Evolutionary conservation across 306 rosid genomes (phyloP), one percentile per base, ranked within the genome.

Genomic region (Crotalaria pallida): DNA sequence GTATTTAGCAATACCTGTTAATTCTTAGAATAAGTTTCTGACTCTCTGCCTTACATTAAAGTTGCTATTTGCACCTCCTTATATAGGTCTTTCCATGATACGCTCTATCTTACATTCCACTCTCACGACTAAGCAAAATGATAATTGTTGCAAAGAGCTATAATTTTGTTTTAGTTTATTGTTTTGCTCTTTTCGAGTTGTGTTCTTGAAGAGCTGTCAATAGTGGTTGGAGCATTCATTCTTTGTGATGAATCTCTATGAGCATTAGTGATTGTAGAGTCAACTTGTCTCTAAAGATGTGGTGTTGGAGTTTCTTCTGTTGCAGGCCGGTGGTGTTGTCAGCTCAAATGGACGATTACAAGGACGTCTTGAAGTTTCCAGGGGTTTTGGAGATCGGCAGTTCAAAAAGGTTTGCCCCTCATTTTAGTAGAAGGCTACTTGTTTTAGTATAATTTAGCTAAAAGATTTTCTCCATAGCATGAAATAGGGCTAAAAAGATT

Each of bases 341-440:
- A 69, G 95, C 77, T 80, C 96, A 67, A 90, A 92, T 81, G 98
- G 96, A 58, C 88, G 92, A 74, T 52, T 89, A 29, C 96, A 89
- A 78, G 98, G 95, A 10, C 95, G 95, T 10, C 92, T 92, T 31
- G 96, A 92, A 83, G 90, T 92, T 75, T 92, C 96, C 74, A 86
- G 98, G 71, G 92, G 92, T 59, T 80, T 89, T 41, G 98, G 98
- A 62, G 98, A 92, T 72, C 90, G 92, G 18, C 96, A 89, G 72
- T 88, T 92, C 80, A 92, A 92, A 82, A 92, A 86, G 95, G 96
- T 89, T 74, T 76, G 24, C 48, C 56, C 71, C 57, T 67, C 52
- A 33, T 31, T 62, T 44, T 22, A 44, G 2, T 65, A 17, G 61
- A 48, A 44, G 72, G 11, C 27, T 65, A 34, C 31, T 13, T 49